Evolutionary conservation across 768 basidiomycete genomes (phyloP).

Genomic region (Termitomyces sp.): DNA sequence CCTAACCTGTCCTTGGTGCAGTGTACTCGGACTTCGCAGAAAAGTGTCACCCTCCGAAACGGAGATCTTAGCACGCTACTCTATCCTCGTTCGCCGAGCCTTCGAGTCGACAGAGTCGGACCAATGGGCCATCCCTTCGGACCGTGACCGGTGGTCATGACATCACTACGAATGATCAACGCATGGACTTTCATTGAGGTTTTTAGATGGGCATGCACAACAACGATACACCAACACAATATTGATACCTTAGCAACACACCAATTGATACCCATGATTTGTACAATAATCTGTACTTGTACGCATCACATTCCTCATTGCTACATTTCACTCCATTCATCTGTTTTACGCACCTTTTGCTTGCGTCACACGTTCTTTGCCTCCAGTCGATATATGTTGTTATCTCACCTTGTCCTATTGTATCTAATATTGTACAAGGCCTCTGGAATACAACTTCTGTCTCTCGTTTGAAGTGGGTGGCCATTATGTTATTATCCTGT

Average conservation of each 20-base stretch:
- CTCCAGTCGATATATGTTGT: background rate
- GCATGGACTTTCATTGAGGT: background rate
- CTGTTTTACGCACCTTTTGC: background rate
- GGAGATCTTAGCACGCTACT: constrained; percentile 28
- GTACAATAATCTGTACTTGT: constrained; percentile 14
- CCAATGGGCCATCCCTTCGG: constrained; percentile 12
- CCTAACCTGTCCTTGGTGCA: constrained; percentile 10
- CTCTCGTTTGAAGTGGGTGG: too few relatives aligned
- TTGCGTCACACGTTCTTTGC: background rate
- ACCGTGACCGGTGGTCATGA: background rate
- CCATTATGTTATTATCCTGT: too few relatives aligned
- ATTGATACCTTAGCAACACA: background rate
- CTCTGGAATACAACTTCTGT: background rate
- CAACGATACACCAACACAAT: background rate
- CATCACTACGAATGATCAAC: background rate
- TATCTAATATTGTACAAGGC: background rate
- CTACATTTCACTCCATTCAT: background rate
- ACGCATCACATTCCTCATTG: background rate
- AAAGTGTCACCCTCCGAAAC: constrained; percentile 29
- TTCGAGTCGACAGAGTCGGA: constrained; percentile 7
- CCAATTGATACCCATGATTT: constrained; percentile 2
- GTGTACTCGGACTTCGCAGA: constrained; percentile 38
- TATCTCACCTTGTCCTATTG: background rate
- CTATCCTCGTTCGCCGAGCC: constrained; percentile 23
- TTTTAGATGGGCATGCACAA: background rate